A percentile compares a stretch with the other conserved stretches of the same genome.
These are phyloP conservation scores for Mucor sp. DNA, from an alignment of 371 early-diverging fungal species.

Conservation along the genomic window DNA sequence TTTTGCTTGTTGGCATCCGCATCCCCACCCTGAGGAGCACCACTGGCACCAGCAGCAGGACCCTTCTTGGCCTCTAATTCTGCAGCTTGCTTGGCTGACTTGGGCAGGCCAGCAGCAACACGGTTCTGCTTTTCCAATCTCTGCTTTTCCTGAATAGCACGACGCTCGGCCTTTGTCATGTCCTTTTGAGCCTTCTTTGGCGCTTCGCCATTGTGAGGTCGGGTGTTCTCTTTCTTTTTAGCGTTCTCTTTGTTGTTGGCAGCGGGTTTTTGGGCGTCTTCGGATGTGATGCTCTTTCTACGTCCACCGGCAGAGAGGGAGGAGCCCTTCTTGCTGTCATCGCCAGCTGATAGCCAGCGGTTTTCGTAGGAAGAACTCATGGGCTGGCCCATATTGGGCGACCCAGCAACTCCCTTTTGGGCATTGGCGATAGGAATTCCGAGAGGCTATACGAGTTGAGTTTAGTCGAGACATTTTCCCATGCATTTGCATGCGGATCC, in stretches of 20 bases:
- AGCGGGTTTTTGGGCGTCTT: conserved; percentile 9
- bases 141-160: conserved; percentile 80
- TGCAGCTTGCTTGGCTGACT: conserved; percentile 21
- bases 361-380: conserved; percentile 34
- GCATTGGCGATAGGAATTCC: conserved; percentile 18
- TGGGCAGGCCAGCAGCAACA: conserved; percentile 49
- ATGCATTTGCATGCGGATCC: background rate
- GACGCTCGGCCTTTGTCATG: conserved; percentile 91
- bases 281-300: conserved; percentile 22
- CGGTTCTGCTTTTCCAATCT: conserved; percentile 72
- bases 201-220: conserved; percentile 19
- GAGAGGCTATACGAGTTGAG: conserved; percentile 7
- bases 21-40: conserved; percentile 8
- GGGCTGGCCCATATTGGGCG: conserved; percentile 27
- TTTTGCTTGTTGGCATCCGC: conserved; percentile 31
- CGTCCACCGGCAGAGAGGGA: conserved; percentile 3
- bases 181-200: conserved; percentile 62
- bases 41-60: conserved; percentile 18
- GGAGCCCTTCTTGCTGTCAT: conserved; percentile 19
- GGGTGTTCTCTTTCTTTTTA: conserved; percentile 15
- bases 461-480: background rate
- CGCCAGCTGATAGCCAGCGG: conserved; percentile 27
- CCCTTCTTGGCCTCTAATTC: conserved; percentile 20
- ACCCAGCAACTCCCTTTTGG: conserved; percentile 7
- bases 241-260: conserved; percentile 11